Evolutionary conservation across 495 filamentous ascomycete genomes (phyloP).

Genomic region (Evansstolkia leycettana): DNA sequence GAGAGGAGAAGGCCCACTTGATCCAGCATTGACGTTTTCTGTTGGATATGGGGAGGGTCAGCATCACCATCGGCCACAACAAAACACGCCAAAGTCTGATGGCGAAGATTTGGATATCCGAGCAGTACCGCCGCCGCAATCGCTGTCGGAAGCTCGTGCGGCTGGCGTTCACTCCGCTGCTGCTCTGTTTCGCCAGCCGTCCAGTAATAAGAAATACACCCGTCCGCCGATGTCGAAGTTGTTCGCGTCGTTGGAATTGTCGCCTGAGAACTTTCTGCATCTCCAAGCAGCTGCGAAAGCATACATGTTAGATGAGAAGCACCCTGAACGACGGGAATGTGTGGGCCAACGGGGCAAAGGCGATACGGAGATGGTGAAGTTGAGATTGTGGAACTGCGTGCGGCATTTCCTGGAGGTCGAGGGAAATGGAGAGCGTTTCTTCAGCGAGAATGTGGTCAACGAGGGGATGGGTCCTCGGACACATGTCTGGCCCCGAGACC

Average conservation of each 20-base stretch:
- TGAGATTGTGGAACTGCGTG: conserved; percentile 48
- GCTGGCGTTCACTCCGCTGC: conserved; percentile 45
- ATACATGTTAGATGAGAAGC: conserved; percentile 46
- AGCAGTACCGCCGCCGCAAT: conserved; percentile 22
- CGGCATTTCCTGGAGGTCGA: conserved; percentile 43
- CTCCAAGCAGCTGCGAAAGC: conserved; percentile 46
- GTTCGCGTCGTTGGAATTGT: conserved; percentile 43
- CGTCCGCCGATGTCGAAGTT: conserved; percentile 51
- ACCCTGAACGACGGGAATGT: conserved; percentile 46
- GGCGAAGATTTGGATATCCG: conserved; percentile 27
- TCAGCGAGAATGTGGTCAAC: conserved; percentile 34
- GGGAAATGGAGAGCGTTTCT: conserved; percentile 44
- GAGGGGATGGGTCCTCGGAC: conserved; percentile 30
- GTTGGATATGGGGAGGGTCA: conserved; percentile 14
- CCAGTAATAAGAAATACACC: conserved; percentile 44
- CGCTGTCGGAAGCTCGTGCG: conserved; percentile 34
- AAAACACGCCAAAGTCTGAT: conserved; percentile 4
- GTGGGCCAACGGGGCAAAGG: conserved; percentile 48
- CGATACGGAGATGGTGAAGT: conserved; percentile 48
- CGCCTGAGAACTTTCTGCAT: conserved; percentile 45
- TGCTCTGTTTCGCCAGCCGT: conserved; percentile 43
- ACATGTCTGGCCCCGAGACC: conserved; percentile 44
- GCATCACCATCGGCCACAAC: conserved; percentile 5
- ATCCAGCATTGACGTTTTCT: conserved; percentile 25
- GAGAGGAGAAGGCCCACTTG: conserved; percentile 30